Evolutionary conservation across 768 basidiomycete genomes (phyloP), one percentile per base, ranked within the genome.

Genomic region (Xerocomellus amylosporus): DNA sequence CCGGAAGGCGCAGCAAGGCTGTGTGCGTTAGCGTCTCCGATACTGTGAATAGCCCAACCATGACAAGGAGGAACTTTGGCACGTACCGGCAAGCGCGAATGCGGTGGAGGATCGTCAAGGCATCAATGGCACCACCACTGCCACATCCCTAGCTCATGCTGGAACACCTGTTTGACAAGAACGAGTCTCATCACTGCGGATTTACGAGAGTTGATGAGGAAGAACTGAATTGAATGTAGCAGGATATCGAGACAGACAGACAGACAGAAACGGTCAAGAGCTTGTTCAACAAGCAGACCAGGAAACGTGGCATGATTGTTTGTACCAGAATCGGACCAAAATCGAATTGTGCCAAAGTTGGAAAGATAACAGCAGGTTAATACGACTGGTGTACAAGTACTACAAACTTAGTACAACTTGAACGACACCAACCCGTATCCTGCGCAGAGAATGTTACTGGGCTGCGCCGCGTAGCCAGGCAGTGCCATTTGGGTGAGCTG

Each of bases 1-100:
- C 22, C 40, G 24, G n/a, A 31, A 37, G 44, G 49, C 46, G 48
- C 48, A 40, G 61, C 43, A 59, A 51, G 52, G 60, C 60, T 45
- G 47, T 62, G 51, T 49, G n/a, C 17, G 3, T 9, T 6, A 28
- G 30, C 33, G 13, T 5, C 17, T n/a, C 33, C 12, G 13, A 26
- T 33, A 19, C n/a, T 8, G 20, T 41, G 26, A 15, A 42, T 28
- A 19, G 38, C 30, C 12, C 26, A 58, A 51, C n/a, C 19, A 24
- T 12, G 40, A 28, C 33, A 12, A 30, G 40, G 24, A 53, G 31
- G 30, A 38, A 36, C n/a, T n/a, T n/a, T n/a, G 8, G 2, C 17
- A 38, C 26, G 38, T 58, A 17, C 47, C 17, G 2, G 17, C 20
- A 49, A 14, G n/a, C 19, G 55, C n/a, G 28, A 49, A 39, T 52